Percentiles rank a stretch among this genome's conserved stretches.
Conservation (phyloP, 2,329 filamentous ascomycete genomes). For the Xenoacremonium recifei region DNA sequence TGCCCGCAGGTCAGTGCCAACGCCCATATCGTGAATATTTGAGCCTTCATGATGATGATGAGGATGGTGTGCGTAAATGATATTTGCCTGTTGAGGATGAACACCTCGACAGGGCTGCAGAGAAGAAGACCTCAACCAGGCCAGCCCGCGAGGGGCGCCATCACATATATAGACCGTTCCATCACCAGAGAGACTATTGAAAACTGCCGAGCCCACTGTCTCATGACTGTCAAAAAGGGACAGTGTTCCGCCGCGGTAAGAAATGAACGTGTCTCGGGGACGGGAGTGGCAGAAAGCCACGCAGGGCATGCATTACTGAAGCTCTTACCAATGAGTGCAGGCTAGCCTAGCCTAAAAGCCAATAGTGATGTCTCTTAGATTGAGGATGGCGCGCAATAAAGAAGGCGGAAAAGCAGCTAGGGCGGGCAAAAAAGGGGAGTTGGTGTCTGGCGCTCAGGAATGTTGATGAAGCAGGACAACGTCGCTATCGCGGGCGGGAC, state of each 20-base stretch:
- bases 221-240: slow-evolving; percentile 18
- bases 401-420: neutral
- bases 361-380: neutral
- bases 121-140: too few species aligned
- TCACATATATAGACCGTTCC: slow-evolving; percentile 9
- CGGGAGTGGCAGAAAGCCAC: slow-evolving; percentile 2
- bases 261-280: slow-evolving; percentile 25
- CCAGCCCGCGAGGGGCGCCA: too few species aligned
- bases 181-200: too few species aligned
- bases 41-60: slow-evolving; percentile 21
- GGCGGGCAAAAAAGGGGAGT: neutral
- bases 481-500: neutral
- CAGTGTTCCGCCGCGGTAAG: slow-evolving; percentile 14
- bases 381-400: neutral
- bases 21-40: slow-evolving; percentile 23
- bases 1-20: slow-evolving; percentile 26
- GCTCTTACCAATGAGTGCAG: slow-evolving; percentile 18
- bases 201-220: too few species aligned
- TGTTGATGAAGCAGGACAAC: neutral
- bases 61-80: neutral
- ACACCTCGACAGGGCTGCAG: slow-evolving; percentile 10
- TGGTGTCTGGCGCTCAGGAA: neutral
- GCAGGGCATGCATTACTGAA: too few species aligned
- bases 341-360: neutral
- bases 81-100: slow-evolving; percentile 9